Conservation (phyloP, 495 filamentous ascomycete species). For the Trichocladium uniseriatum region DNA sequence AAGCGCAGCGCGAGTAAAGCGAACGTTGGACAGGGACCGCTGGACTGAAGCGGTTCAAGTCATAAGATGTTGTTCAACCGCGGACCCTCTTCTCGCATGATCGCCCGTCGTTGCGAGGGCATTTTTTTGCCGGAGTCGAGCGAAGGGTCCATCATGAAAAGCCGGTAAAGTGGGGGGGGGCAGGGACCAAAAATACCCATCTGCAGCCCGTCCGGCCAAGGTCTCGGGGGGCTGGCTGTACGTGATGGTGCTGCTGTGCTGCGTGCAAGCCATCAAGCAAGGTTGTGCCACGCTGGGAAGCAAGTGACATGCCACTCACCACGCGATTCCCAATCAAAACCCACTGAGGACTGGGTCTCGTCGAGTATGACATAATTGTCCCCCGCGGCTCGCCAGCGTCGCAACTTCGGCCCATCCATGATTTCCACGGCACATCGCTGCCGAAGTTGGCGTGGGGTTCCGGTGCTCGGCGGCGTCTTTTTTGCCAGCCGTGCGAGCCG, state of each 20-base stretch:
- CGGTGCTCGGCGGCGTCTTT: too few species aligned
- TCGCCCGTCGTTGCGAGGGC: neutral
- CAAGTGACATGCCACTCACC: slow-evolving; percentile 5
- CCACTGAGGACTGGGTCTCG: neutral
- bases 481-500: too few species aligned
- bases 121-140: neutral
- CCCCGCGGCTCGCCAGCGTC: neutral
- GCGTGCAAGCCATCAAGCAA: slow-evolving; percentile 1
- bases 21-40: neutral
- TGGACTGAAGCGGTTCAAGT: neutral
- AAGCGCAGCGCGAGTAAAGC: neutral
- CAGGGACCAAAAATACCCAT: neutral
- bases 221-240: too few species aligned
- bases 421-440: too few species aligned
- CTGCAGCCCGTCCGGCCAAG: neutral
- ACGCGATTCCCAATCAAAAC: slow-evolving; percentile 4
- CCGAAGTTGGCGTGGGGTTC: too few species aligned
- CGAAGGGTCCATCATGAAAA: neutral
- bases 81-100: slow-evolving; percentile 1
- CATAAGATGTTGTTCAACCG: neutral
- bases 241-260: too few species aligned
- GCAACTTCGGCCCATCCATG: too few species aligned
- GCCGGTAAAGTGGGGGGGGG: neutral
- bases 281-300: slow-evolving; percentile 1
- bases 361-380: slow-evolving; percentile 14